Conservation (phyloP, 352 stramenopile genomes). For the Phytophthora cactorum region DNA sequence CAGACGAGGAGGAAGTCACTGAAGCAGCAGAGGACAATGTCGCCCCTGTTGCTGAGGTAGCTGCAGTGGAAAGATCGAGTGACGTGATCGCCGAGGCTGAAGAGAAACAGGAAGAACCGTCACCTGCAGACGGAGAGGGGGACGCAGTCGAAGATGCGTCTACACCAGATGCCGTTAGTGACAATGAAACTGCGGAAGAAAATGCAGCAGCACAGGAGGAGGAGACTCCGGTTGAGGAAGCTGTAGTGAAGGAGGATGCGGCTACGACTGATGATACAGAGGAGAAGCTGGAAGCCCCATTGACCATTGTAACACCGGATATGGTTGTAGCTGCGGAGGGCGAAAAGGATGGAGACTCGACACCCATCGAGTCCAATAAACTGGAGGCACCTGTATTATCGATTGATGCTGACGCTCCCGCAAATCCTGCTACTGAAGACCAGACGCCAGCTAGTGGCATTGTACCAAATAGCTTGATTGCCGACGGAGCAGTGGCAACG, state of each 20-base stretch:
- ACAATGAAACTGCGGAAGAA: slow-evolving; percentile 10
- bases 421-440: background rate
- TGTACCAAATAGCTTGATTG: slow-evolving; percentile 15
- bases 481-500: slow-evolving; percentile 26
- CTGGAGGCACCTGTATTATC: slow-evolving; percentile 7
- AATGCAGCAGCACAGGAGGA: background rate
- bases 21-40: background rate
- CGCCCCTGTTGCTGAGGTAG: background rate
- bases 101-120: slow-evolving; percentile 12
- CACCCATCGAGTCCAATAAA: slow-evolving; percentile 1
- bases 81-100: slow-evolving; percentile 1
- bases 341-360: slow-evolving; percentile 11
- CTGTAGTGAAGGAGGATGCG: background rate
- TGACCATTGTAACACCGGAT: slow-evolving; percentile 21
- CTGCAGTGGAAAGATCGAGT: slow-evolving; percentile 4
- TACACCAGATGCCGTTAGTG: slow-evolving; percentile 8
- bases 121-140: slow-evolving; percentile 2
- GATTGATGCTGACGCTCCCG: slow-evolving; percentile 15
- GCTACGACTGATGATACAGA: background rate
- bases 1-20: slow-evolving; percentile 7
- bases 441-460: slow-evolving; percentile 2
- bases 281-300: slow-evolving; percentile 13
- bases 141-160: slow-evolving; percentile 1
- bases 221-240: slow-evolving; percentile 1
- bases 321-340: background rate